Percentiles rank a stretch among this genome's conserved stretches.
Evolutionary conservation across 257 asterid species (phyloP).

Genomic region (Solanum chilense): DNA sequence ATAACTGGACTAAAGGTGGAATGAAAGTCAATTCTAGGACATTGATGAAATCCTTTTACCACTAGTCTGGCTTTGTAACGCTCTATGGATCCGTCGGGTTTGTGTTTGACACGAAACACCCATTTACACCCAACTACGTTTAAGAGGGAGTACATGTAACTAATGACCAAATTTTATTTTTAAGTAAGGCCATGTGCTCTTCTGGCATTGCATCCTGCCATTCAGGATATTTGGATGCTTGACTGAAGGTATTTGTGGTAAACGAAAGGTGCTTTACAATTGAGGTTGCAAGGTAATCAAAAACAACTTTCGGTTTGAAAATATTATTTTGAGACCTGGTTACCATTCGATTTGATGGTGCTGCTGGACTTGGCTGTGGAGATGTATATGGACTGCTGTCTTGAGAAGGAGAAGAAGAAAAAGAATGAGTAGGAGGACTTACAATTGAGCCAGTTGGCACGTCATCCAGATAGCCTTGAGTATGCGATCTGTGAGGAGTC

Average conservation of each 20-base stretch:
- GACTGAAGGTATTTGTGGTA: background rate
- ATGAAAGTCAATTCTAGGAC: background rate
- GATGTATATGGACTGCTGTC: background rate
- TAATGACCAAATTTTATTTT: background rate
- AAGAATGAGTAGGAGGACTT: background rate
- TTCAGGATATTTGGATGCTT: background rate
- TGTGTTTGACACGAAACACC: background rate
- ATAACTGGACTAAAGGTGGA: too few species aligned
- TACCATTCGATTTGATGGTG: background rate
- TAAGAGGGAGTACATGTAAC: background rate
- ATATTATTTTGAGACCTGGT: background rate
- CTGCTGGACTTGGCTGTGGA: background rate
- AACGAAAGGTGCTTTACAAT: background rate
- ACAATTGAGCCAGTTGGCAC: background rate
- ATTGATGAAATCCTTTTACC: background rate
- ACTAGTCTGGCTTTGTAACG: background rate
- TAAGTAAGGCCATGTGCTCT: background rate
- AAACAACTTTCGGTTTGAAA: background rate
- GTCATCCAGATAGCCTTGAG: background rate
- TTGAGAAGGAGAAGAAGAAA: background rate
- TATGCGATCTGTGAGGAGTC: background rate
- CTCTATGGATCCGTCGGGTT: background rate
- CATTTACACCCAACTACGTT: background rate
- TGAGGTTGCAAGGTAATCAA: background rate
- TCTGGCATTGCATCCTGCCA: background rate